phyloP scores from a whole-genome alignment of 768 basidiomycete species.

The Podaxis mareebaensis region DNA sequence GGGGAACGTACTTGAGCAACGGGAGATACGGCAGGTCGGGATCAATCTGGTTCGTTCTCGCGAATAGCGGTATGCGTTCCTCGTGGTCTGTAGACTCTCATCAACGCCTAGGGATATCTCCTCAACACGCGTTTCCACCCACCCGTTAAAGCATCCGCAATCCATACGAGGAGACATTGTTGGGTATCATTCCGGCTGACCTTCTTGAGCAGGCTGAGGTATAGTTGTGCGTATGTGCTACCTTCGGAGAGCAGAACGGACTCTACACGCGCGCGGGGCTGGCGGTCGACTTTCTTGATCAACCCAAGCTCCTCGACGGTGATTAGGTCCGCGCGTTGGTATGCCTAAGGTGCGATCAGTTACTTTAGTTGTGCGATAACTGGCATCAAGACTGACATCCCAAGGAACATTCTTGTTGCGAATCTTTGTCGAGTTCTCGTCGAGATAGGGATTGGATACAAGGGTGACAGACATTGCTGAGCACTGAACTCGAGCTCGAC shows the following conservation, averaged over 20 bases:
- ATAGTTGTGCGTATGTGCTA: constrained; percentile 80
- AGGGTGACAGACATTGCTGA: constrained; percentile 68
- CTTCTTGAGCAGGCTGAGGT: constrained; percentile 84
- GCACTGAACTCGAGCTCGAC: not conserved
- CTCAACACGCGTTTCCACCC: constrained; percentile 22
- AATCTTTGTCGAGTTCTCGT: constrained; percentile 86
- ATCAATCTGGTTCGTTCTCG: constrained; percentile 59
- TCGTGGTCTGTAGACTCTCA: constrained; percentile 64
- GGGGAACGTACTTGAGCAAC: constrained; percentile 60
- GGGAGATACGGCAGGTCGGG: constrained; percentile 81
- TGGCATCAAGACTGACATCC: constrained; percentile 63
- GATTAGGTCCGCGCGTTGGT: constrained; percentile 91
- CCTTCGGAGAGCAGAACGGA: constrained; percentile 83
- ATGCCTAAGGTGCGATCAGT: constrained; percentile 58
- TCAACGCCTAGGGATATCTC: not conserved
- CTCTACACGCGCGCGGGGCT: constrained; percentile 71
- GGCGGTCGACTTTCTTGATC: constrained; percentile 90
- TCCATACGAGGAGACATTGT: constrained; percentile 82
- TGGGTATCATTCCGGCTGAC: constrained; percentile 84
- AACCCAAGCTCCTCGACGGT: constrained; percentile 83
- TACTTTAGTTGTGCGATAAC: not conserved
- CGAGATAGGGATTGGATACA: constrained; percentile 81
- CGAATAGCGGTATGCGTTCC: constrained; percentile 80
- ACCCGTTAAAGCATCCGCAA: constrained; percentile 88
- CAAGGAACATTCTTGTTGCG: constrained; percentile 91